These are phyloP conservation scores for Cladophialophora psammophila DNA, from an alignment of 2,329 filamentous ascomycete species.

Conservation along the genomic window DNA sequence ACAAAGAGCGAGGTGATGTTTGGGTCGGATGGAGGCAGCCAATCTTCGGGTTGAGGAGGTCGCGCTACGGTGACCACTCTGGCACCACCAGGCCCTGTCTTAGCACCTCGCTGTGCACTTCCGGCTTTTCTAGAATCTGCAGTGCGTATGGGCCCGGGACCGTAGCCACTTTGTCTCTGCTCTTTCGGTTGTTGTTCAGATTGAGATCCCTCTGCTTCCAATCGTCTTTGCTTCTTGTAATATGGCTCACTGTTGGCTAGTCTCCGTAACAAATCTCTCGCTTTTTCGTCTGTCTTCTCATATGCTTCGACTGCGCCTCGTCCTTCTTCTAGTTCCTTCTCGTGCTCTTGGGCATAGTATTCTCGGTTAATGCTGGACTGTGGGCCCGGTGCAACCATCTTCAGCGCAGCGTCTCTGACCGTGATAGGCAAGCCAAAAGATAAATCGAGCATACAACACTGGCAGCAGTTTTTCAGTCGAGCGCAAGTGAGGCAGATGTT, in stretches of 20 bases:
- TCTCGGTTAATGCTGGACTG: conserved; percentile 93
- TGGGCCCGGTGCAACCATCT: conserved; percentile 95
- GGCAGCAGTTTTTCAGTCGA: conserved; percentile 97
- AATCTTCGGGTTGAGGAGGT: conserved; percentile 84
- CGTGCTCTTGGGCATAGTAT: conserved; percentile 97
- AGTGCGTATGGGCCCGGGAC: conserved; percentile 80
- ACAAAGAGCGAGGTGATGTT: conserved; percentile 94
- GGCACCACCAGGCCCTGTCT: conserved; percentile 58
- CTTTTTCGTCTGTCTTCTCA: conserved; percentile 97
- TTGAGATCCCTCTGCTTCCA: conserved; percentile 65
- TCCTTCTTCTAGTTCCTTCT: conserved; percentile 92
- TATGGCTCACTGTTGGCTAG: conserved; percentile 94
- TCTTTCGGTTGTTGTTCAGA: conserved; percentile 55
- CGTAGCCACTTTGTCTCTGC: conserved; percentile 52
- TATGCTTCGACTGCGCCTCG: conserved; percentile 85
- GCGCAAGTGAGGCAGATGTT: conserved; percentile 97
- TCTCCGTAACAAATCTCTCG: conserved; percentile 81
- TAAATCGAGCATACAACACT: conserved; percentile 97
- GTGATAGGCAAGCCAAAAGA: conserved; percentile 95
- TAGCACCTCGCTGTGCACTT: conserved; percentile 51
- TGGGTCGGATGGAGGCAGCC: conserved; percentile 79
- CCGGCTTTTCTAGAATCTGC: conserved; percentile 59
- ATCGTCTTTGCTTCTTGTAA: conserved; percentile 82
- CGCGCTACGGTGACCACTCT: conserved; percentile 74
- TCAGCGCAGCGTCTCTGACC: conserved; percentile 92